Percentiles rank a stretch among this genome's conserved stretches.
Evolutionary conservation across 1,139 yeast species (phyloP).

Genomic region (Blastobotrys malaysiensis): DNA sequence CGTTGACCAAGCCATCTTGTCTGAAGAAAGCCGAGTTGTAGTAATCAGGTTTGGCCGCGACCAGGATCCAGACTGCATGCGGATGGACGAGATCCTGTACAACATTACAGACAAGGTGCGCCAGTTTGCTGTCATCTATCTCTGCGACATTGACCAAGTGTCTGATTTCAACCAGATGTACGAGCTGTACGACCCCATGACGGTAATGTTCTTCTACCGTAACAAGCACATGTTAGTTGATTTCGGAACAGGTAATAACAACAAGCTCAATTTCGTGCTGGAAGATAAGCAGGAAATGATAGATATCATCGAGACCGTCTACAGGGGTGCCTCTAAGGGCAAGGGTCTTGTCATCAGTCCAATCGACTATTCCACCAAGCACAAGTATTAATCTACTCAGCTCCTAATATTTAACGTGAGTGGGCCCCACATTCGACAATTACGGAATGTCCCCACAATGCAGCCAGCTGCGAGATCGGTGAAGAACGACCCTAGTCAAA

Average conservation of each 20-base stretch:
- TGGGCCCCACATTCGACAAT: no score
- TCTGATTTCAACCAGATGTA: slow-evolving; percentile 92
- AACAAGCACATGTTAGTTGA: slow-evolving; percentile 98
- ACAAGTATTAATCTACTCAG: slow-evolving; percentile 24
- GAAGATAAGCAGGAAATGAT: slow-evolving; percentile 84
- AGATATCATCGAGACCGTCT: slow-evolving; percentile 84
- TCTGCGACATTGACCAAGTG: slow-evolving; percentile 84
- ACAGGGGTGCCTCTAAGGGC: slow-evolving; percentile 88
- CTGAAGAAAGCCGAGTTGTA: slow-evolving; percentile 83
- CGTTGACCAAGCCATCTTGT: slow-evolving; percentile 88
- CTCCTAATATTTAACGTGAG: not conserved
- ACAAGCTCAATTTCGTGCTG: slow-evolving; percentile 77
- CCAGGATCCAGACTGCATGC: slow-evolving; percentile 70
- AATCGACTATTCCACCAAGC: slow-evolving; percentile 33
- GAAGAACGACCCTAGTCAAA: not conserved
- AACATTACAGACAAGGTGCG: slow-evolving; percentile 76
- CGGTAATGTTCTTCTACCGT: slow-evolving; percentile 87
- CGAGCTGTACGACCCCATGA: slow-evolving; percentile 84
- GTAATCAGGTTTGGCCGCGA: slow-evolving; percentile 86
- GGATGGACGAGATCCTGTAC: slow-evolving; percentile 81
- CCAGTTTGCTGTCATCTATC: slow-evolving; percentile 81
- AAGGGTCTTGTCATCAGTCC: slow-evolving; percentile 90
- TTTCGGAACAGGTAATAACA: slow-evolving; percentile 96
- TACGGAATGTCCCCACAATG: not conserved
- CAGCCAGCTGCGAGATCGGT: slow-evolving; percentile 1